Evolutionary conservation across 306 rosid genomes (phyloP).

Genomic region (Prunus mongolica): DNA sequence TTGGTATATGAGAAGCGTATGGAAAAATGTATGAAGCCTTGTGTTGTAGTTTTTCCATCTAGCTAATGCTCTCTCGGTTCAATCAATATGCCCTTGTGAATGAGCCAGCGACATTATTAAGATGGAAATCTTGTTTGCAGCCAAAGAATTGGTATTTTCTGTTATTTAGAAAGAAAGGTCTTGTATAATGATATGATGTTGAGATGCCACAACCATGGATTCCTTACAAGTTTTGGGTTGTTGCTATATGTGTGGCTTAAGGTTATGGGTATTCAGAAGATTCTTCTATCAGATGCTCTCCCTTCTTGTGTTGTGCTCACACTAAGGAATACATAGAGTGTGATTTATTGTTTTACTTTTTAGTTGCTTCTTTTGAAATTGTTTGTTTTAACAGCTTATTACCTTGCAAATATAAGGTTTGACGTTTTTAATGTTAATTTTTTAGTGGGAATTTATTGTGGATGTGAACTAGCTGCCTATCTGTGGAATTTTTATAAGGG

Average conservation of each 20-base stretch:
- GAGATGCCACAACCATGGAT: background rate
- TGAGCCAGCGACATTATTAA: background rate
- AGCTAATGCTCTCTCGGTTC: background rate
- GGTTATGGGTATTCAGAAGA: background rate
- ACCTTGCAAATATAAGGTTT: background rate
- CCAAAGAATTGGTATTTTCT: background rate
- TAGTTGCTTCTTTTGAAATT: background rate
- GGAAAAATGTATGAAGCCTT: background rate
- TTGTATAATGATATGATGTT: background rate
- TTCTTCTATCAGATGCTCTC: background rate
- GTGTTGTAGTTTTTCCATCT: background rate
- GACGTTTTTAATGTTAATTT: background rate
- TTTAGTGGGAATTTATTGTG: background rate
- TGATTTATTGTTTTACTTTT: background rate
- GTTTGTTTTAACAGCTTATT: background rate
- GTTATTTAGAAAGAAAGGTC: slow-evolving; percentile 2
- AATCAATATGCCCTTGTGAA: background rate
- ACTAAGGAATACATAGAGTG: background rate
- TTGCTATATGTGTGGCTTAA: background rate
- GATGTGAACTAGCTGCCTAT: slow-evolving; percentile 3
- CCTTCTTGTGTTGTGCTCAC: background rate
- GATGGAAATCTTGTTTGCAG: background rate
- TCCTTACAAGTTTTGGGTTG: background rate
- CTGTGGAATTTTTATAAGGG: slow-evolving; percentile 20
- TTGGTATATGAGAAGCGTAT: background rate